phyloP scores from a whole-genome alignment of 345 rosid species.

The Syzygium grande region DNA sequence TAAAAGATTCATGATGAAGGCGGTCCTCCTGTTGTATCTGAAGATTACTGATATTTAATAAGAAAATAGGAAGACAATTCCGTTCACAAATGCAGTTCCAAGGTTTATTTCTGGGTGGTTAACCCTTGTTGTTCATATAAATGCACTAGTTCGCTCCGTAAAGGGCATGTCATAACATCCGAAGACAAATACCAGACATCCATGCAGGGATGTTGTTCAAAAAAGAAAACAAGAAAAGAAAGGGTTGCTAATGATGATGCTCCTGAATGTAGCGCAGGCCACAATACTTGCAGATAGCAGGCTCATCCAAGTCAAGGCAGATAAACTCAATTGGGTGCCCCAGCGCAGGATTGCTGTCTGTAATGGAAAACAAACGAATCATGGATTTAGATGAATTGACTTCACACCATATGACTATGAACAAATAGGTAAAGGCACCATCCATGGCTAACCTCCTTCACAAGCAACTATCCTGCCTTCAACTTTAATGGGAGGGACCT shows the following conservation, averaged over 20 bases:
- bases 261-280: conserved; percentile 89
- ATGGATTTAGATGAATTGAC: not conserved
- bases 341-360: conserved; percentile 75
- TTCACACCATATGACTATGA: not conserved
- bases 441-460: conserved; percentile 73
- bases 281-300: conserved; percentile 96
- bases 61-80: not conserved
- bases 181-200: not conserved
- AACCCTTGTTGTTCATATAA: not conserved
- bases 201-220: not conserved
- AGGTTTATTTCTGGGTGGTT: not conserved
- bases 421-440: not conserved
- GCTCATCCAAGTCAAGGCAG: conserved; percentile 80
- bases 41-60: not conserved
- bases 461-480: conserved; percentile 95
- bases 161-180: not conserved
- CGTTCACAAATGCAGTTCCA: not conserved
- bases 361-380: not conserved
- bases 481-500: conserved; percentile 94
- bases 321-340: conserved; percentile 99
- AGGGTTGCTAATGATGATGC: conserved; percentile 65
- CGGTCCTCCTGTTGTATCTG: not conserved
- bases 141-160: not conserved
- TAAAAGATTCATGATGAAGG: not conserved
- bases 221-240: not conserved